Evolutionary conservation across 179 eudicot species (phyloP).

Genomic region (Spinacia oleracea): DNA sequence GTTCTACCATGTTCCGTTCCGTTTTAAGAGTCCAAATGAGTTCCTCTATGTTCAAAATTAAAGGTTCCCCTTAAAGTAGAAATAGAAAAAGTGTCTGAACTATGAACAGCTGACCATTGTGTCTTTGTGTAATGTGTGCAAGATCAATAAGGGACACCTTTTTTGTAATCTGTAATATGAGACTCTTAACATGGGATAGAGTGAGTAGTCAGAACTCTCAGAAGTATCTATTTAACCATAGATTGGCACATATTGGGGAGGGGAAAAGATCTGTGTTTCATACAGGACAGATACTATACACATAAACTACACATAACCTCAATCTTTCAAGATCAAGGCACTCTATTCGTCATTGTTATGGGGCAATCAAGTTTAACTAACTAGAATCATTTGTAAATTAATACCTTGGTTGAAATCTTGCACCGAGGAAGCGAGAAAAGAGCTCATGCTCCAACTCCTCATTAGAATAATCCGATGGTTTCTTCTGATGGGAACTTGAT

Average conservation of each 20-base stretch:
- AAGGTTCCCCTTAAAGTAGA: background rate
- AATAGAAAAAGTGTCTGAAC: background rate
- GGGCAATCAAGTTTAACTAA: background rate
- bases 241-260: background rate
- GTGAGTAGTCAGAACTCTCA: background rate
- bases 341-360: background rate
- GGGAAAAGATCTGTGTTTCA: background rate
- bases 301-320: background rate
- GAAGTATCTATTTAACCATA: background rate
- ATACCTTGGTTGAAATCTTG: conserved; percentile 49
- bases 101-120: background rate
- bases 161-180: too few relatives aligned
- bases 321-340: background rate
- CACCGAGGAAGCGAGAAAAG: conserved; percentile 34
- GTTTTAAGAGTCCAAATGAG: background rate
- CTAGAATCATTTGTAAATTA: background rate
- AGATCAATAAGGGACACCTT: background rate
- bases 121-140: background rate
- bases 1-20: background rate
- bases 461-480: conserved; percentile 42
- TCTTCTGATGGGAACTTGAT: conserved; percentile 24
- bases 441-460: conserved; percentile 52
- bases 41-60: background rate
- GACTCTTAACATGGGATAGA: background rate
- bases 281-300: background rate